These are phyloP conservation scores for Rhizopogon vulgaris DNA, from an alignment of 768 basidiomycete genomes.

Conservation along the genomic window DNA sequence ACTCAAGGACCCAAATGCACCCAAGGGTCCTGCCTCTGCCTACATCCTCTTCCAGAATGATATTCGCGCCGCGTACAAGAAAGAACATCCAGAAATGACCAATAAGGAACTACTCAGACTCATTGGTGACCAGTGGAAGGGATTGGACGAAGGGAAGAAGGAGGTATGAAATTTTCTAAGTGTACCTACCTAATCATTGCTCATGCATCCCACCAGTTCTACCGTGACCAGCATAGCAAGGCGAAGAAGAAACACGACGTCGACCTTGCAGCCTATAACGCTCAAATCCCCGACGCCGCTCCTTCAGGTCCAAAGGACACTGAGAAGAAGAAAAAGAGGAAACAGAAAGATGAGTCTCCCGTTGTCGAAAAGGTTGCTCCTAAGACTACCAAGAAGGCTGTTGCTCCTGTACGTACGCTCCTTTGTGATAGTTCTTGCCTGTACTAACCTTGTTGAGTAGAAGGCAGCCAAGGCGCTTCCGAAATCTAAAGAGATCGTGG, in stretches of 20 bases:
- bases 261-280: constrained; percentile 63
- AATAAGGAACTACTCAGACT: constrained; percentile 68
- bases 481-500: constrained; percentile 19
- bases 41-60: constrained; percentile 96
- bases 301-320: constrained; percentile 40
- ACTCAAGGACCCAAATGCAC: constrained; percentile 84
- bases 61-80: constrained; percentile 68
- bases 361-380: constrained; percentile 17
- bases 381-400: constrained; percentile 13
- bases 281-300: constrained; percentile 41
- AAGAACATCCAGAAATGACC: constrained; percentile 52
- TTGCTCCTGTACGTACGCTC: constrained; percentile 12
- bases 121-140: constrained; percentile 72
- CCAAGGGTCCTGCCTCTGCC: constrained; percentile 88
- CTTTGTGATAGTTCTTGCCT: constrained; percentile 3
- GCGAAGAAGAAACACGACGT: constrained; percentile 62
- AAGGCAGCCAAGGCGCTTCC: constrained; percentile 18
- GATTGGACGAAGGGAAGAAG: constrained; percentile 63
- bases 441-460: constrained; percentile 14
- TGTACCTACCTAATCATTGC: background rate
- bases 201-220: constrained; percentile 18
- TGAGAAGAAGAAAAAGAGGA: constrained; percentile 19
- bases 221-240: constrained; percentile 36
- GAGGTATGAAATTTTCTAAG: constrained; percentile 43
- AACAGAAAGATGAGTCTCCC: constrained; percentile 24